A percentile compares a stretch with the other conserved stretches of the same genome.
Conservation (phyloP, 495 filamentous ascomycete species). For the Penicillium mononematosum region DNA sequence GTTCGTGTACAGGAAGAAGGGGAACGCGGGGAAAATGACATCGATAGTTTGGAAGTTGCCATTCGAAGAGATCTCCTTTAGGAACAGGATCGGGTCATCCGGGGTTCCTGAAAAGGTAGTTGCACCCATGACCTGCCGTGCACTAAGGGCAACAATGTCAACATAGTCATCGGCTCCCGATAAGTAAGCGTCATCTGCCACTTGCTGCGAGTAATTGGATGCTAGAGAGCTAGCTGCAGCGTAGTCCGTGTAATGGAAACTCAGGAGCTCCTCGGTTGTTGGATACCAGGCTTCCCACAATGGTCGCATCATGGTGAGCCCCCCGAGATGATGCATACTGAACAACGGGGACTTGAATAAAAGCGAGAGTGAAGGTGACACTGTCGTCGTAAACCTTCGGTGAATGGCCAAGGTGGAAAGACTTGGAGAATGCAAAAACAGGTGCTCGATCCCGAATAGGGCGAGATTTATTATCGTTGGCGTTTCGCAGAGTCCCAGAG, state of each 20-base stretch:
- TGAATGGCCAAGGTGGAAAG: slow-evolving; percentile 54
- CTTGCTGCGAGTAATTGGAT: slow-evolving; percentile 72
- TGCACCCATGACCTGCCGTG: slow-evolving; percentile 89
- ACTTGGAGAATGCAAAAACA: slow-evolving; percentile 87
- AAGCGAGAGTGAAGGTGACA: slow-evolving; percentile 77
- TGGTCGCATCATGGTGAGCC: slow-evolving; percentile 79
- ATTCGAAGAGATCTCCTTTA: slow-evolving; percentile 95
- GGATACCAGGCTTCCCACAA: slow-evolving; percentile 79
- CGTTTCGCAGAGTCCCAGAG: slow-evolving; percentile 64
- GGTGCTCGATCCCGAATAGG: slow-evolving; percentile 81
- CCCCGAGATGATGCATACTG: slow-evolving; percentile 84
- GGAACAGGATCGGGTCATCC: slow-evolving; percentile 77
- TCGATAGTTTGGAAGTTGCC: slow-evolving; percentile 96
- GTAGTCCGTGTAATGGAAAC: slow-evolving; percentile 75
- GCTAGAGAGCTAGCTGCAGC: slow-evolving; percentile 60
- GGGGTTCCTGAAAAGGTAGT: slow-evolving; percentile 87
- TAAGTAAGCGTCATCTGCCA: slow-evolving; percentile 72
- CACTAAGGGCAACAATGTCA: slow-evolving; percentile 83
- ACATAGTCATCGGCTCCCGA: slow-evolving; percentile 53
- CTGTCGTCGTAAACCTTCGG: slow-evolving; percentile 40
- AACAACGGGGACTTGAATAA: slow-evolving; percentile 79
- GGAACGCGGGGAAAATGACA: slow-evolving; percentile 93
- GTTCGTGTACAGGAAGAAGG: slow-evolving; percentile 94
- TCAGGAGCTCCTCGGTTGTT: slow-evolving; percentile 60
- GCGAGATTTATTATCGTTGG: slow-evolving; percentile 63